Evolutionary conservation across 352 stramenopile genomes (phyloP).

Genomic region (Phytophthora sp.): DNA sequence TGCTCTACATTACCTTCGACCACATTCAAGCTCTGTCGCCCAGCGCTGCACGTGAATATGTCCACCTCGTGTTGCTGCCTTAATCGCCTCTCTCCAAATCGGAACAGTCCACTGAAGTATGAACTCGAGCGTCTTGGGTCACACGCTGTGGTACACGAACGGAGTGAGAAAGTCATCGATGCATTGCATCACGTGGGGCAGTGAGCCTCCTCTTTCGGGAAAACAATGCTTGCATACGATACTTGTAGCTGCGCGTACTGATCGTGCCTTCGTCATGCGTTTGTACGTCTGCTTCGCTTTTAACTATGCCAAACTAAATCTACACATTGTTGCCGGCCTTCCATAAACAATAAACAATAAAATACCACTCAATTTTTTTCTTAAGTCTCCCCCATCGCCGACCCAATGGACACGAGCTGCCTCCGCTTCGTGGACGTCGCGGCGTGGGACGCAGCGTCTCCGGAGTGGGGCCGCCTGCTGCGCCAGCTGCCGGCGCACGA

Average conservation of each 20-base stretch:
- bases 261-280: too few species aligned
- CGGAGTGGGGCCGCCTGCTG: conserved; percentile 44
- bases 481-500: conserved; percentile 42
- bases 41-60: neutral
- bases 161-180: neutral
- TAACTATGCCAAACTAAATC: too few species aligned
- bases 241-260: too few species aligned
- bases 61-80: neutral
- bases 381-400: too few species aligned
- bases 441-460: conserved; percentile 39
- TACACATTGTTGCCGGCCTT: too few species aligned
- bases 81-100: neutral
- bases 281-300: too few species aligned
- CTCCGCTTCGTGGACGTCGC: conserved; percentile 53
- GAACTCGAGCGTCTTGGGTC: neutral
- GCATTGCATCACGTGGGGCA: neutral
- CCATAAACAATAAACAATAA: too few species aligned
- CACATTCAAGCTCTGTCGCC: neutral
- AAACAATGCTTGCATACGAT: neutral
- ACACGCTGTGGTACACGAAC: neutral
- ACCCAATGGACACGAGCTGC: too few species aligned
- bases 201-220: neutral
- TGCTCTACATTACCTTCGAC: neutral
- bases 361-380: too few species aligned
- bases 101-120: neutral